phyloP scores from a whole-genome alignment of 2,329 filamentous ascomycete genomes.

The Alternaria brassicicola region DNA sequence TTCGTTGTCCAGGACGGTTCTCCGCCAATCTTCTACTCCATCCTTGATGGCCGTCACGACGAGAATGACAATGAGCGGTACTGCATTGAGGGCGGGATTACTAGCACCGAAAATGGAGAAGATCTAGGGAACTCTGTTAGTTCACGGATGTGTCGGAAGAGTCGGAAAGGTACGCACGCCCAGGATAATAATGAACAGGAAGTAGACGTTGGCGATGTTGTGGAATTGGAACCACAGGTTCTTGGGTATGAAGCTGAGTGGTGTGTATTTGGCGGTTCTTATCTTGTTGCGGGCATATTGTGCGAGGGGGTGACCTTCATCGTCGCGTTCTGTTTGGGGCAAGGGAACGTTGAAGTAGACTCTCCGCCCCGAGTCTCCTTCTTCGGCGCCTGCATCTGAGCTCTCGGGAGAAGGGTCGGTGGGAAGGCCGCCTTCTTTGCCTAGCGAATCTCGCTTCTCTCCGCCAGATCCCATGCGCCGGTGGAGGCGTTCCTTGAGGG shows the following conservation, averaged over 20 bases:
- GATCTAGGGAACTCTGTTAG: slow-evolving; percentile 64
- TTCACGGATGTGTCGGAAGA: slow-evolving; percentile 10
- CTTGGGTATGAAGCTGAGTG: slow-evolving; percentile 92
- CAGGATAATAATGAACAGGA: slow-evolving; percentile 93
- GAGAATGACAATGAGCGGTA: slow-evolving; percentile 92
- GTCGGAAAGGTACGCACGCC: slow-evolving; percentile 68
- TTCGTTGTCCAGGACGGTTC: slow-evolving; percentile 88
- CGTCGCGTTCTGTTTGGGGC: slow-evolving; percentile 75
- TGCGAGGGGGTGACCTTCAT: slow-evolving; percentile 74
- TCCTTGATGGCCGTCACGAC: slow-evolving; percentile 90
- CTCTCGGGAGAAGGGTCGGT: slow-evolving; percentile 54
- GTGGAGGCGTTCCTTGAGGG: slow-evolving; percentile 77
- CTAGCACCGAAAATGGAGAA: slow-evolving; percentile 94
- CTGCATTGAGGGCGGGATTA: slow-evolving; percentile 87
- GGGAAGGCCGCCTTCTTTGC: slow-evolving; percentile 41
- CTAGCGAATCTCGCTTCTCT: slow-evolving; percentile 65
- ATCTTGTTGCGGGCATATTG: slow-evolving; percentile 93
- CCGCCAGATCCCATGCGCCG: slow-evolving; percentile 63
- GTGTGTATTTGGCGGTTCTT: slow-evolving; percentile 95
- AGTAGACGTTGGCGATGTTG: slow-evolving; percentile 98
- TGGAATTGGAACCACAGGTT: slow-evolving; percentile 98
- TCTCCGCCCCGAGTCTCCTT: slow-evolving; percentile 54
- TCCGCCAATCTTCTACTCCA: slow-evolving; percentile 90
- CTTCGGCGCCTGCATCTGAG: slow-evolving; percentile 49
- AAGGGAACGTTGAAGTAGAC: slow-evolving; percentile 89